phyloP scores from a whole-genome alignment of 2,329 filamentous ascomycete species.

The Aureobasidium namibiae region DNA sequence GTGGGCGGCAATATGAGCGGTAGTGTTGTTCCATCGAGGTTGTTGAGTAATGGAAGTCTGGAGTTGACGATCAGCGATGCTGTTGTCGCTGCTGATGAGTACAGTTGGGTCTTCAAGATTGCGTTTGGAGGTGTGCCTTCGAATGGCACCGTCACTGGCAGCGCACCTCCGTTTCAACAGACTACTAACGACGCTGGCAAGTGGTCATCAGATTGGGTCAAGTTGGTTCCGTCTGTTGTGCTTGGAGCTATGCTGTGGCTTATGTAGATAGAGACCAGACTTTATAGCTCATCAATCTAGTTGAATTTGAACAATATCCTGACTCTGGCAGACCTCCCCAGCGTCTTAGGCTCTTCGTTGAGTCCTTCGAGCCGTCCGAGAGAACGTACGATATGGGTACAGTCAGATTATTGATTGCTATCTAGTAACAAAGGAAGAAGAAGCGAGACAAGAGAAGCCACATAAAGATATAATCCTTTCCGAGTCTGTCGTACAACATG shows the following conservation, averaged over 20 bases:
- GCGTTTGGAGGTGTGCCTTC: constrained; percentile 18
- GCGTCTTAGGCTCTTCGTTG: no score
- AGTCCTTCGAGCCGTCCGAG: no score
- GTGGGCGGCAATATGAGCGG: constrained; percentile 30
- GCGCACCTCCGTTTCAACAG: background rate
- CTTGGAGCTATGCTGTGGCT: background rate
- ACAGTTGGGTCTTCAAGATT: constrained; percentile 39
- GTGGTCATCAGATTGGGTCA: background rate
- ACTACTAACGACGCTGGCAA: background rate
- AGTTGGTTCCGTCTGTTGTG: background rate
- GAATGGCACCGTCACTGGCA: background rate
- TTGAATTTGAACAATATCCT: no score
- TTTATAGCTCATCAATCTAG: no score
- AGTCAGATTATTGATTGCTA: no score
- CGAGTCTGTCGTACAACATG: no score
- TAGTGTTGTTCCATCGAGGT: constrained; percentile 21
- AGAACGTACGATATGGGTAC: no score
- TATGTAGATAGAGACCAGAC: background rate
- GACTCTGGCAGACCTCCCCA: no score
- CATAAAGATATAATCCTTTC: no score
- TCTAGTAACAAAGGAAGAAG: no score
- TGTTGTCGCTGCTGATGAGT: constrained; percentile 29
- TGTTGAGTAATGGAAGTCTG: constrained; percentile 25
- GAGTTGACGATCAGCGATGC: constrained; percentile 27
- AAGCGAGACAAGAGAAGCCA: no score